Base-by-base conservation (phyloP, 2,329 filamentous ascomycete genomes). In the Sclerotinia sclerotiorum region DNA sequence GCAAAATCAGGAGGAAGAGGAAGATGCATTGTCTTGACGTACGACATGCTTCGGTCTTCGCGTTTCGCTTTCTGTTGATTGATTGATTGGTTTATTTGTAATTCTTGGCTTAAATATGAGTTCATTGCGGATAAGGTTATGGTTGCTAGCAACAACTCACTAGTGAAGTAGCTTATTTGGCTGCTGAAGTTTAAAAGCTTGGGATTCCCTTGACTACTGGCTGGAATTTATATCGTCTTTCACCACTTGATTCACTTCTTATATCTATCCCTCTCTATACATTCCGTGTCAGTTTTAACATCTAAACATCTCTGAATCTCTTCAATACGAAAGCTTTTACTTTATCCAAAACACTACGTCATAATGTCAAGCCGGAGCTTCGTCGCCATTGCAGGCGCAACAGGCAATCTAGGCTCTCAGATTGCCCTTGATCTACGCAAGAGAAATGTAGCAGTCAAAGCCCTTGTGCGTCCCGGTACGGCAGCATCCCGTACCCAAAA, bases 391-490 rank as follows among this genome's bases (percentile, higher is more conserved):
- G 68, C 68, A 68, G 68, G 68, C 35, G 68, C 68, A 35, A 51
- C 68, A 46, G 68, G 68, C n/a, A 32, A 64, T 44, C 65, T 69
- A 15, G 68, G 68, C 51, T 68, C 68, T 27, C 46, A 58, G 39
- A 69, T 69, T 52, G 65, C 68, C n/a, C 44, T 68, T 19, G 35
- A 49, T 6, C 42, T 69, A n/a, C 68, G 65, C 46, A 64, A 64
- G 44, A 62, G 65, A 65, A 69, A 69, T 64, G 49, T 68, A 24
- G 65, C 65, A 11, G 68, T 69, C 42, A 68, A 64, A 44, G 68
- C 68, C 19, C 68, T 69, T 35, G 65, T 69, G 2, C 68, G 68
- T 44, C 68, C 65, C n/a, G 65, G 65, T 13, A 69, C 65, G 7
- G 39, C 65, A 58, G 68, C 58, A 69, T 63, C 68, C 13, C 68